Percentiles rank a stretch among this genome's conserved stretches.
phyloP scores from a whole-genome alignment of 2,329 filamentous ascomycete species.

The Scytalidium lignicola region DNA sequence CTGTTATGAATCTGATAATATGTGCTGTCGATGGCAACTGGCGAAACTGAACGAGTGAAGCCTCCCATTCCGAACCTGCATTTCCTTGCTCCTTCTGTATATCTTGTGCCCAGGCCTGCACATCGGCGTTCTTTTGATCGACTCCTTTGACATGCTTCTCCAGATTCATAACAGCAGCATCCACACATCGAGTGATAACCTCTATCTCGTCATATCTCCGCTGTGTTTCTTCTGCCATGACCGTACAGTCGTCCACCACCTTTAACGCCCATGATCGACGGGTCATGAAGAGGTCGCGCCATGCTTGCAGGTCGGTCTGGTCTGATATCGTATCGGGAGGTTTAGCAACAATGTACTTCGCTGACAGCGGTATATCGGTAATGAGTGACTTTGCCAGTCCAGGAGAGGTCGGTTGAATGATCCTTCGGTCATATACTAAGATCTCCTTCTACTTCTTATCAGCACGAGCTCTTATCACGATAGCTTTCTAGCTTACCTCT shows the following conservation, averaged over 20 bases:
- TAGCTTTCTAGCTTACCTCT: constrained; percentile 53
- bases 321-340: constrained; percentile 81
- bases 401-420: constrained; percentile 53
- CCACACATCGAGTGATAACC: constrained; percentile 72
- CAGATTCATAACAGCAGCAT: constrained; percentile 81
- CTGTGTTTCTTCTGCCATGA: constrained; percentile 56
- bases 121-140: constrained; percentile 65
- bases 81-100: constrained; percentile 63
- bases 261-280: constrained; percentile 74
- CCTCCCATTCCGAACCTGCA: constrained; percentile 62
- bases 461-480: constrained; percentile 8
- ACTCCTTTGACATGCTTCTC: constrained; percentile 68
- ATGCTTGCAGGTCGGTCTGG: constrained; percentile 76
- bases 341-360: constrained; percentile 52
- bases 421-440: constrained; percentile 83
- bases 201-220: constrained; percentile 68
- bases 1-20: constrained; percentile 63
- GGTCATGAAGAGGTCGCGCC: constrained; percentile 80
- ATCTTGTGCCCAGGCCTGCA: constrained; percentile 65
- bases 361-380: constrained; percentile 46
- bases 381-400: constrained; percentile 38
- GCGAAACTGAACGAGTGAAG: constrained; percentile 59
- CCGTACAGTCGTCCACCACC: constrained; percentile 63
- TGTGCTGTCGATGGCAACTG: constrained; percentile 59
- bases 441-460: constrained; percentile 64